Conservation (phyloP, 495 filamentous ascomycete genomes). For the Hamigera avellanea region DNA sequence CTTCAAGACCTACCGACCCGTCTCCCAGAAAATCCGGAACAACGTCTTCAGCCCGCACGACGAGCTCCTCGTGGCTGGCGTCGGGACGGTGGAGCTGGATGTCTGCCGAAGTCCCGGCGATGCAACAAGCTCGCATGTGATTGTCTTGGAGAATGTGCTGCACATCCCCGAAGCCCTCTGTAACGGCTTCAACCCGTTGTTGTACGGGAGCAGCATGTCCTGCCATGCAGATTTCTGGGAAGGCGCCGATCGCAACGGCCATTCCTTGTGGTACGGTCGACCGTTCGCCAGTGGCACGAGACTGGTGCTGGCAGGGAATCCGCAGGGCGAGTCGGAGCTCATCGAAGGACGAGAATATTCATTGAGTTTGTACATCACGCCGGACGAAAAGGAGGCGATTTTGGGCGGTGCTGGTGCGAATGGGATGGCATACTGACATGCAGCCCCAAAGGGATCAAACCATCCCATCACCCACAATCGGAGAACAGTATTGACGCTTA, state of each 20-base stretch:
- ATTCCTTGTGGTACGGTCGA: conserved; percentile 11
- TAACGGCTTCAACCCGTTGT: conserved; percentile 18
- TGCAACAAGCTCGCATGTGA: conserved; percentile 1
- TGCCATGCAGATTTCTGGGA: conserved; percentile 10
- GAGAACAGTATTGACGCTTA: no score
- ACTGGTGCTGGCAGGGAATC: conserved; percentile 11
- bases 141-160: conserved; percentile 18
- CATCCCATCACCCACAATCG: no score
- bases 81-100: conserved; percentile 13
- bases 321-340: conserved; percentile 14
- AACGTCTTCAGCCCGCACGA: conserved; percentile 16
- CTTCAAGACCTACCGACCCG: conserved; percentile 15
- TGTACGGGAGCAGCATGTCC: conserved; percentile 15
- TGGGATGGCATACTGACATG: no score
- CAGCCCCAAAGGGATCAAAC: no score
- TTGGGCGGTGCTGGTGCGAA: not conserved
- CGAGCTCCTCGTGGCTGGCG: conserved; percentile 13
- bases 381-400: conserved; percentile 8
- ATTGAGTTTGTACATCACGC: conserved; percentile 17
- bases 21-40: conserved; percentile 4
- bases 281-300: conserved; percentile 9
- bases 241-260: conserved; percentile 8
- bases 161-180: conserved; percentile 19
- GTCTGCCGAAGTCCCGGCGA: conserved; percentile 3
- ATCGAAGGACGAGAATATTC: conserved; percentile 15